Conservation (phyloP, 495 filamentous ascomycete genomes). For the Trichoderma gamsii region DNA sequence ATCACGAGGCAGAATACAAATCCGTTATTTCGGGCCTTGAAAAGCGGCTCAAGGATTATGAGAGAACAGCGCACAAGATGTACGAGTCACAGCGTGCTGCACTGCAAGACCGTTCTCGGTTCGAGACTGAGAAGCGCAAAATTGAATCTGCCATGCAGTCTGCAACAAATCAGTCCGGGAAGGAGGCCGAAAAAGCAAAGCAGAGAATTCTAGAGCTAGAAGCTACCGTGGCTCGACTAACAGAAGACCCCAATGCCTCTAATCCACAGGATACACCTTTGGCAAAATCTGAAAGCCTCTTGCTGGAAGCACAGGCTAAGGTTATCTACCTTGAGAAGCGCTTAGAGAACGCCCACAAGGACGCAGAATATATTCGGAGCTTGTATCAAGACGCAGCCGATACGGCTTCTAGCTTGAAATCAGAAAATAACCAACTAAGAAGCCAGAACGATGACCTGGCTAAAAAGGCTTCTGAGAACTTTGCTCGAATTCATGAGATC, state of each 20-base stretch:
- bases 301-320: conserved; percentile 26
- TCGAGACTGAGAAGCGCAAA: background rate
- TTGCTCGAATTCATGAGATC: conserved; percentile 45
- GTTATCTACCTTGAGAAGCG: conserved; percentile 37
- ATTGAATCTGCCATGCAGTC: conserved; percentile 1
- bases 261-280: conserved; percentile 10
- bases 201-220: conserved; percentile 1
- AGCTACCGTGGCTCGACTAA: conserved; percentile 10
- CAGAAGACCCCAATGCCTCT: conserved; percentile 8
- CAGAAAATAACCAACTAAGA: conserved; percentile 46
- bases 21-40: background rate
- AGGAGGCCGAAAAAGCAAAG: conserved; percentile 1
- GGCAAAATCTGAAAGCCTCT: conserved; percentile 37
- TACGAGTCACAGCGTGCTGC: conserved; percentile 1
- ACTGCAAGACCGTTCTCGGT: conserved; percentile 10
- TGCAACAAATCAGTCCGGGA: background rate
- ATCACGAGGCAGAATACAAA: background rate
- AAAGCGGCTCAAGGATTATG: conserved; percentile 7
- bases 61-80: background rate
- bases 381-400: conserved; percentile 61
- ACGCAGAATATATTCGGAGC: conserved; percentile 54
- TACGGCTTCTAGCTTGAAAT: conserved; percentile 41
- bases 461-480: conserved; percentile 46
- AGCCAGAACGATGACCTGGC: conserved; percentile 42
- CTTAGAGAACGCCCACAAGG: conserved; percentile 28